Evolutionary conservation across 371 early-diverging fungal genomes (phyloP), one percentile per base, ranked within the genome.

Genomic region (Blakeslea trispora): DNA sequence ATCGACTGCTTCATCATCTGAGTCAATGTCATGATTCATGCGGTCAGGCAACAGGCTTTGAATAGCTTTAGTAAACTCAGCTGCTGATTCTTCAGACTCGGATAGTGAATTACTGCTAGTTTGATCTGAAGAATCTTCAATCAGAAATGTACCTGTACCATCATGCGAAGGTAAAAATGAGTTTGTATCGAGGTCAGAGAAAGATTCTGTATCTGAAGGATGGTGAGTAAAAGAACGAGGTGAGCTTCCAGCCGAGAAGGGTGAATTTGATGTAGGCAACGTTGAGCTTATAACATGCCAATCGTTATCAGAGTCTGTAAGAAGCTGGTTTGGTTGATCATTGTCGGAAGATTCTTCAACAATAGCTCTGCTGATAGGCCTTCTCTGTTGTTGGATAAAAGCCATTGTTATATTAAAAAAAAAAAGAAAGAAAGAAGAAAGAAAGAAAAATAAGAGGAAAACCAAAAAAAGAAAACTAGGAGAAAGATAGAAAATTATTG

Each of bases 231-330:
- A 65, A 15, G 61, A 50, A n/a, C 46, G 17, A n/a, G 66, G 53
- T 37, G 69, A 63, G 11, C 37, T 37, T 37, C 13, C 14, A 2
- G 37, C 14, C 37, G 37, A 37, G 37, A 37, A 7, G 2, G 50
- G 59, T 31, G 68, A 52, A n/a, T 61, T 44, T 14, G 71, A 49
- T 3, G 61, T 57, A 18, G 57, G 49, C 0, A 56, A n/a, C 6
- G 55, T 48, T 21, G 72, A 61, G 46, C 61, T 74, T 15, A 77
- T 70, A 49, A 77, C 68, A 62, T 77, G 78, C 78, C 78, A 77
- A 45, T 77, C 77, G 18, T 56, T 77, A 15, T 77, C 78, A 7
- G 75, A 74, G 46, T 77, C 75, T 15, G 72, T 68, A 5, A 66
- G 34, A 37, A 61, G 11, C 28, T 15, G 50, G 21, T 43, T 21